phyloP scores from a whole-genome alignment of 2,329 filamentous ascomycete species.

The Magnaporthiopsis incrustans region DNA sequence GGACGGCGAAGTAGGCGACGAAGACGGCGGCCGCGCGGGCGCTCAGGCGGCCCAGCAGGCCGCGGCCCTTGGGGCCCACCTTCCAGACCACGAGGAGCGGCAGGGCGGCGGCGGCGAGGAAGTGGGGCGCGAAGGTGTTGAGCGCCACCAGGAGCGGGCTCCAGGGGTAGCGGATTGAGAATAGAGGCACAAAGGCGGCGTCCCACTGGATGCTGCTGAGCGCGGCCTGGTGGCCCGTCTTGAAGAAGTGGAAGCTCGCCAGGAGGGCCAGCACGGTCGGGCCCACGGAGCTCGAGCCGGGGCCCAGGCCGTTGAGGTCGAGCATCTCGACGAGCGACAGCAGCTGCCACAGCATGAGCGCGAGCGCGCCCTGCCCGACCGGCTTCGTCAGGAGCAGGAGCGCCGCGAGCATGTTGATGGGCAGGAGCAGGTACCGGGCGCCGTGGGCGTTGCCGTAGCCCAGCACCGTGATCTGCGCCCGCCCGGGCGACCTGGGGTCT shows the following conservation, averaged over 20 bases:
- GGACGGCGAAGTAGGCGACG: conserved; percentile 71
- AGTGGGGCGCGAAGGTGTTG: conserved; percentile 86
- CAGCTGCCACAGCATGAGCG: conserved; percentile 79
- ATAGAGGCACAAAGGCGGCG: conserved; percentile 81
- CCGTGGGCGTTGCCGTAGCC: conserved; percentile 94
- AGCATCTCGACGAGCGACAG: conserved; percentile 65
- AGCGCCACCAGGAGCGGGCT: conserved; percentile 71
- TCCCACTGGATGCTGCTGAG: conserved; percentile 93
- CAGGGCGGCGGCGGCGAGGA: conserved; percentile 70
- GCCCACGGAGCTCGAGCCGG: conserved; percentile 65
- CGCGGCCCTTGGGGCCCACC: conserved; percentile 64
- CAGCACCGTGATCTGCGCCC: conserved; percentile 64
- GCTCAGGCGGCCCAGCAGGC: conserved; percentile 61
- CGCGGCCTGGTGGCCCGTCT: conserved; percentile 90
- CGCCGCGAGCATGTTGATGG: conserved; percentile 68
- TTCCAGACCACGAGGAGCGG: conserved; percentile 87
- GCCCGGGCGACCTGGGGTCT: conserved; percentile 25
- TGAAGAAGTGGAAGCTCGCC: conserved; percentile 93
- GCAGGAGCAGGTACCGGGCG: conserved; percentile 77
- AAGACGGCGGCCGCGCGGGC: conserved; percentile 63
- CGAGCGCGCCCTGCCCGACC: conserved; percentile 82
- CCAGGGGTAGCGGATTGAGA: conserved; percentile 81
- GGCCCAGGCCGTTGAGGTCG: conserved; percentile 47
- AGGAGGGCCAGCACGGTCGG: conserved; percentile 80
- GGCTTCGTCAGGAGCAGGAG: conserved; percentile 83